Evolutionary conservation across 2,329 filamentous ascomycete species (phyloP).

Genomic region (Dryadomyces sulphureus): DNA sequence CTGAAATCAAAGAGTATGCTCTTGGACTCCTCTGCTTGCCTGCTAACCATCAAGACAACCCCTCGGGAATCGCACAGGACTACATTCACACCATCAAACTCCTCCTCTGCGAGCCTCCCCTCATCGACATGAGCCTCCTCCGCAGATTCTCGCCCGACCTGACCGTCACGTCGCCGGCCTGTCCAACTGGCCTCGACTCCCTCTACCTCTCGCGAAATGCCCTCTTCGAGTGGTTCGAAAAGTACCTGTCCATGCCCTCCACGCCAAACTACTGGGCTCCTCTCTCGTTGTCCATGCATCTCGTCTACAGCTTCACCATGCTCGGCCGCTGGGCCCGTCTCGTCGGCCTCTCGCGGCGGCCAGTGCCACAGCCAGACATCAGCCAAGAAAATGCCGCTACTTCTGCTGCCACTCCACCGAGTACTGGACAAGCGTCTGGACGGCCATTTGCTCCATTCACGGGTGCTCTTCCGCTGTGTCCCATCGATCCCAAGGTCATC

Average conservation of each 20-base stretch:
- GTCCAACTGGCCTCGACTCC: constrained; percentile 28
- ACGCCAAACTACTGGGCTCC: constrained; percentile 29
- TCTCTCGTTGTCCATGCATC: constrained; percentile 27
- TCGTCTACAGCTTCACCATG: constrained; percentile 35
- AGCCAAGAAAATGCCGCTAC: neutral
- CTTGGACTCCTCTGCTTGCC: neutral
- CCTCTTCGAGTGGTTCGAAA: constrained; percentile 32
- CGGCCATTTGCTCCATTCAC: neutral
- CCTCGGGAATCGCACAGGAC: constrained; percentile 22
- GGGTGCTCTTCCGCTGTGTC: neutral
- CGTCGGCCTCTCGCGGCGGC: constrained; percentile 14
- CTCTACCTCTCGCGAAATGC: constrained; percentile 34
- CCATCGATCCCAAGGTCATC: constrained; percentile 10
- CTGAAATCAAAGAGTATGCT: constrained; percentile 24
- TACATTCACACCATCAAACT: constrained; percentile 26
- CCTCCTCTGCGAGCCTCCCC: constrained; percentile 30
- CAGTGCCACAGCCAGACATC: neutral
- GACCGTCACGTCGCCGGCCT: constrained; percentile 15
- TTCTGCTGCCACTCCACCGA: neutral
- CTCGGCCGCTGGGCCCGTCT: constrained; percentile 36
- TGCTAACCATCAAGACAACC: neutral
- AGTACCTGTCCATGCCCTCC: constrained; percentile 29
- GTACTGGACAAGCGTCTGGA: neutral
- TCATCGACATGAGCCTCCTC: constrained; percentile 25
- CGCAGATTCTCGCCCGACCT: constrained; percentile 22